Evolutionary conservation across 352 stramenopile species (phyloP), one percentile per base, ranked within the genome.

Genomic region (Globisporangium cylindrosporum): DNA sequence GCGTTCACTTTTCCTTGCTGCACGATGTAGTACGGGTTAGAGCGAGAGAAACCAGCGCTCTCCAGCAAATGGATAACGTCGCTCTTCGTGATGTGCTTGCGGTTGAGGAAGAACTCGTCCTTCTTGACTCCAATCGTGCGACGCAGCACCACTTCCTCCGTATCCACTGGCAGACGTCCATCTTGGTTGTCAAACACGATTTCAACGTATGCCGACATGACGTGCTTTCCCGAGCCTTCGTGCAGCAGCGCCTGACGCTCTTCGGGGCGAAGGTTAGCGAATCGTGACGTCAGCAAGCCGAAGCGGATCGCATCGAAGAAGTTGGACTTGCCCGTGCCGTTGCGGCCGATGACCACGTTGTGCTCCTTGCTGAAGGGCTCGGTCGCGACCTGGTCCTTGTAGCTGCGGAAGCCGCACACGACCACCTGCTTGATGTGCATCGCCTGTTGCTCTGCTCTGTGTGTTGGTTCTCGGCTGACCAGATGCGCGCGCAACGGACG

Each of bases 1-100:
- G 94, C 92, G 69, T 99, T 98, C 24, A 99, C 97, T 70, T 99
- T 99, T 34, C 98, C 98, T 80, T 99, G 98, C 76, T 99, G 96
- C 51, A 99, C 98, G 70, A 99, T 99, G 74, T 99, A 99, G 81
- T 99, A 99, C n/a, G 98, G 98, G 79, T 99, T 99, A 29, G 89
- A 96, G 67, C 98, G 97, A 20, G 95, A 99, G 76, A 99, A 99
- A 15, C 98, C 98, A 1, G 98, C 98, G 53, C 94, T 98, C 76
- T 99, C 98, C 10, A 99, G 86, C 62, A 99, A 77, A 66, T 94
- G 96, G 55, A 97, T 86, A n/a, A 99, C 97, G 77, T 99, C 98
- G 67, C 89, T 97, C 81, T 99, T 99, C 57, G 90, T 98, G 61
- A 98, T 98, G 61, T 98, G 93, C 76, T 99, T 99, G 62, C 95